A percentile compares a stretch with the other conserved stretches of the same genome.
These are phyloP conservation scores for Lepiota brunneoincarnata DNA, from an alignment of 768 basidiomycete species.

Conservation along the genomic window DNA sequence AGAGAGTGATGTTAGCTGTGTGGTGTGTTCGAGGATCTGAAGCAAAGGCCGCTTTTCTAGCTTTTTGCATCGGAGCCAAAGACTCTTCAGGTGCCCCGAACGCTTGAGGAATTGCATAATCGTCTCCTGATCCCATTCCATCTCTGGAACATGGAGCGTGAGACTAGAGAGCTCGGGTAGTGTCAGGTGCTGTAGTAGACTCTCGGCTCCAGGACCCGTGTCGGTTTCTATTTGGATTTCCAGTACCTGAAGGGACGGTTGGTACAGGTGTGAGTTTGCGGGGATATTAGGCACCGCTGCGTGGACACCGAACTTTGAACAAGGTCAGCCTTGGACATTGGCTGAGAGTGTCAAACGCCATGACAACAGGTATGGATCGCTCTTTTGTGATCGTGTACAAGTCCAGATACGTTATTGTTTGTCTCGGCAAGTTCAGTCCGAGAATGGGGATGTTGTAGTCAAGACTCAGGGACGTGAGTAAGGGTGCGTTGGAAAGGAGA, in stretches of 20 bases:
- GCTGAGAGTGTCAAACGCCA: conserved; percentile 7
- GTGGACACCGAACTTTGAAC: conserved; percentile 4
- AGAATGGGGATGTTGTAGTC: conserved; percentile 5
- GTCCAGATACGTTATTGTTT: conserved; percentile 4
- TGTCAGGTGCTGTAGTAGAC: conserved; percentile 1
- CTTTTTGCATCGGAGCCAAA: conserved; percentile 7
- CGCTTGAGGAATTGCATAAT: conserved; percentile 6
- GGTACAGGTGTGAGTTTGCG: too few species aligned
- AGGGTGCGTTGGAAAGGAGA: background rate
- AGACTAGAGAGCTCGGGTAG: conserved; percentile 3
- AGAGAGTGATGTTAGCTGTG: background rate
- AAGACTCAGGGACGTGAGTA: background rate
- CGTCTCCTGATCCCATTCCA: conserved; percentile 9
- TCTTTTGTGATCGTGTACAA: conserved; percentile 3
- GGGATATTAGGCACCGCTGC: background rate
- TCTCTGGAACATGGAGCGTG: background rate
- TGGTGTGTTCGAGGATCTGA: conserved; percentile 1
- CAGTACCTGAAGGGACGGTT: background rate
- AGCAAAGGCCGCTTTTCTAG: conserved; percentile 1
- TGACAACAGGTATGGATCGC: conserved; percentile 8
- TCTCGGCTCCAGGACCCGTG: conserved; percentile 6
- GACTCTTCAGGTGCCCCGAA: background rate
- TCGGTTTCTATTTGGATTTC: conserved; percentile 10
- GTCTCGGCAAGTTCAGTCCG: conserved; percentile 1
- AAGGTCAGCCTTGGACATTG: conserved; percentile 2